Base-by-base conservation (phyloP, 164 flowering plant genomes). In the Aristolochia fimbriata region DNA sequence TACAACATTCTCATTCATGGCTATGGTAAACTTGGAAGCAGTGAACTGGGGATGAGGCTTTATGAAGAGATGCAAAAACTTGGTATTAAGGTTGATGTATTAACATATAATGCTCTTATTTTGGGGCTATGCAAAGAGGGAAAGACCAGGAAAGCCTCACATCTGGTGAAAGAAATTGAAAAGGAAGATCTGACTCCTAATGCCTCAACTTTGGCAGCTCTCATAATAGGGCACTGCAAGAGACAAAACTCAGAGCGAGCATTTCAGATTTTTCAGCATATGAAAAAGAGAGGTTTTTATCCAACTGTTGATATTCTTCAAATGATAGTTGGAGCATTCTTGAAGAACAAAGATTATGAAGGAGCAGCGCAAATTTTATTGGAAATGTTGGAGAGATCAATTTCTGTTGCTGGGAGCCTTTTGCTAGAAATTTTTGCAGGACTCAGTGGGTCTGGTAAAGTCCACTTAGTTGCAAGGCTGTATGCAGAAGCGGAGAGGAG, bases 131-230 rank as follows among this genome's bases (percentile, higher is more conserved):
- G 92, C 79, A 85, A 80, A 63, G 85, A 77, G 57, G 96, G 96
- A 30, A 91, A 81, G 86, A 88, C 92, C 10, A 92, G 77, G 76
- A 87, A 84, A 70, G 96, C 93, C 45, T 88, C 91, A 22, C 65
- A 74, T 69, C 33, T 87, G 61, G 84, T 87, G 21, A 85, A 81
- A 76, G 80, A 82, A 49, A 84, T 89, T 52, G 88, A 79, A 53
- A 81, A 69, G 64, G 71, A 79, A 66, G 78, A 78, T 24, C 72
- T 89, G 13, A 74, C 70, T 12, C 93, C 91, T 27, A 89, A 92
- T 72, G 69, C 88, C 10, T 81, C 93, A 12, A 92, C 98, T 30
- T 92, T 76, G 71, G 76, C 85, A 19, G 86, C 93, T 23, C 88
- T 89, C 64, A 92, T 92, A 55, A 50, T 24, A 14, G 94, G 97